Conservation (phyloP, 495 filamentous ascomycete genomes). For the Xylaria intraflava region DNA sequence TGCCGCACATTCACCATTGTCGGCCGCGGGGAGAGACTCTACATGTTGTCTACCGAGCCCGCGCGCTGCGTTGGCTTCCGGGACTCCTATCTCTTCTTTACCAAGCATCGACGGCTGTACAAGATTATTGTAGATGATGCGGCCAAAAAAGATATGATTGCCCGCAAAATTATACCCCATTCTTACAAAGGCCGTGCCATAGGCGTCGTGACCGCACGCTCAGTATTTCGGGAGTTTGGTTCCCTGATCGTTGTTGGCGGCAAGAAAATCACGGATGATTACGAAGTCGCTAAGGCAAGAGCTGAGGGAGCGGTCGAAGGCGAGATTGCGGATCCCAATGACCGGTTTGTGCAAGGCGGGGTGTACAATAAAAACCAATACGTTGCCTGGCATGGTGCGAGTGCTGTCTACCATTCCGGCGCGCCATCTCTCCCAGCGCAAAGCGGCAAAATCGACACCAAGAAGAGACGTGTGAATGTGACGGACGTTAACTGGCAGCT, state of each 20-base stretch:
- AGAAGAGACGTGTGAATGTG: slow-evolving; percentile 80
- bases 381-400: slow-evolving; percentile 96
- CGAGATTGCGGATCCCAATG: slow-evolving; percentile 80
- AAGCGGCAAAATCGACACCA: slow-evolving; percentile 62
- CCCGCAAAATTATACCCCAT: slow-evolving; percentile 88
- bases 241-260: slow-evolving; percentile 90
- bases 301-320: slow-evolving; percentile 81
- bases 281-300: slow-evolving; percentile 69
- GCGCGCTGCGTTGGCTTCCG: slow-evolving; percentile 94
- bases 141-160: slow-evolving; percentile 89
- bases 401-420: slow-evolving; percentile 84
- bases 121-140: slow-evolving; percentile 94
- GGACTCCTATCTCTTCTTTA: slow-evolving; percentile 97
- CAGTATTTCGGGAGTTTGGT: slow-evolving; percentile 95
- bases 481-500: slow-evolving; percentile 97
- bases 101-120: slow-evolving; percentile 87
- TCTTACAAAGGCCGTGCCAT: slow-evolving; percentile 97
- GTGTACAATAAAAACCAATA: slow-evolving; percentile 92
- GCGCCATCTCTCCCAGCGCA: slow-evolving; percentile 69
- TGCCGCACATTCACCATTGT: slow-evolving; percentile 88
- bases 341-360: slow-evolving; percentile 65
- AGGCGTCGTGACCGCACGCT: slow-evolving; percentile 92
- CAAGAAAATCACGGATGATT: slow-evolving; percentile 79
- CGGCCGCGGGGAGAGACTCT: slow-evolving; percentile 75
- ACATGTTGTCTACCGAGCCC: slow-evolving; percentile 97